Evolutionary conservation across 495 filamentous ascomycete species (phyloP).

Genomic region (Annulohypoxylon stygium): DNA sequence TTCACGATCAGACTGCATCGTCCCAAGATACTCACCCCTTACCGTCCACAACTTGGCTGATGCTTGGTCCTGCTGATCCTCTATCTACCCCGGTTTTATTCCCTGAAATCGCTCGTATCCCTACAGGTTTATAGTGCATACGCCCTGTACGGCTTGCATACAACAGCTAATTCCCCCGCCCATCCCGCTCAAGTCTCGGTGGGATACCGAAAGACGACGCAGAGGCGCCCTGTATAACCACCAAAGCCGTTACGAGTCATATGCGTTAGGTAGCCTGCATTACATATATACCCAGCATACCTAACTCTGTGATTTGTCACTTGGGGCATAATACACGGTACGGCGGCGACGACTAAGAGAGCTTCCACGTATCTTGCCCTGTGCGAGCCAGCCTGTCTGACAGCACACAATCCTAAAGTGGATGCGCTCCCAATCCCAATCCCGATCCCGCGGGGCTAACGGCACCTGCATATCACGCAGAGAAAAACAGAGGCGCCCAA

Average conservation of each 20-base stretch:
- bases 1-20: background rate
- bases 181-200: conserved; percentile 13
- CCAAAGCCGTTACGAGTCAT: background rate
- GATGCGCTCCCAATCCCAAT: conserved; percentile 27
- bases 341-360: conserved; percentile 27
- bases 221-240: background rate
- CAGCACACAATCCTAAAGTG: conserved; percentile 41
- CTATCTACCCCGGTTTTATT: conserved; percentile 2
- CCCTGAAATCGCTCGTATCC: conserved; percentile 11
- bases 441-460: conserved; percentile 39
- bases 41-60: background rate
- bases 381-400: conserved; percentile 30
- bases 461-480: conserved; percentile 37
- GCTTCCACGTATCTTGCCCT: conserved; percentile 33
- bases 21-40: background rate
- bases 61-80: conserved; percentile 1
- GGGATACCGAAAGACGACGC: conserved; percentile 12
- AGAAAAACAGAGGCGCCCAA: conserved; percentile 24
- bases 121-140: conserved; percentile 11
- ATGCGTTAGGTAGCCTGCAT: conserved; percentile 10
- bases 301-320: conserved; percentile 2
- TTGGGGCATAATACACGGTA: background rate
- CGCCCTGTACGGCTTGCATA: background rate
- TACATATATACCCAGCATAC: conserved; percentile 12
- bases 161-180: background rate